These are phyloP conservation scores for Arxiozyma bovina DNA, from an alignment of 1,139 yeast genomes.

Conservation along the genomic window DNA sequence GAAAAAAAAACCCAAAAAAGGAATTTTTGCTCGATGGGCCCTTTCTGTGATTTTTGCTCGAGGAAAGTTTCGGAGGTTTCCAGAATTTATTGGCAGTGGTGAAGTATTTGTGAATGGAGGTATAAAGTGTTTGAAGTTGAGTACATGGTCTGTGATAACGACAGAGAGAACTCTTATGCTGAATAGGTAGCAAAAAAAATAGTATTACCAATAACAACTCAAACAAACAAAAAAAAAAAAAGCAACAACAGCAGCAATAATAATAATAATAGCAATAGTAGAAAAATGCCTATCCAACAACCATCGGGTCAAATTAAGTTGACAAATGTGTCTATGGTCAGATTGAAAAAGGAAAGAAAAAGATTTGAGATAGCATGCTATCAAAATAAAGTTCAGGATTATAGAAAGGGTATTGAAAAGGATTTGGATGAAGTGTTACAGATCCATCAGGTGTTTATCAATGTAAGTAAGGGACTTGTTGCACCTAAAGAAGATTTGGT, in stretches of 20 bases:
- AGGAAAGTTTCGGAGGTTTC: not conserved
- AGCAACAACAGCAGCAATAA: not conserved
- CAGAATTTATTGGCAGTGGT: not conserved
- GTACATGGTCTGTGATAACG: not conserved
- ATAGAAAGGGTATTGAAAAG: conserved; percentile 78
- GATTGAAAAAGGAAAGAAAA: conserved; percentile 83
- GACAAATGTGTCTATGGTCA: conserved; percentile 87
- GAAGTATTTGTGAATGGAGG: not conserved
- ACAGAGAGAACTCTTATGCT: not conserved
- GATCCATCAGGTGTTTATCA: conserved; percentile 86
- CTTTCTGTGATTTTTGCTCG: not conserved
- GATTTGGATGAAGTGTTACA: conserved; percentile 93
- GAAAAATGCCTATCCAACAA: conserved; percentile 52
- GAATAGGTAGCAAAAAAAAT: too few relatives aligned
- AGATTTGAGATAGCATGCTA: conserved; percentile 94
- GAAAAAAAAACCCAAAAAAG: too few relatives aligned
- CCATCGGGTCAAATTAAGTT: conserved; percentile 82
- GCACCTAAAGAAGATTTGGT: conserved; percentile 81
- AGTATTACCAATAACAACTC: not conserved
- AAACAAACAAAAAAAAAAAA: too few relatives aligned
- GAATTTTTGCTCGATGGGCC: too few relatives aligned
- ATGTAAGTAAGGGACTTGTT: conserved; percentile 90
- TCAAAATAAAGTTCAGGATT: conserved; percentile 94
- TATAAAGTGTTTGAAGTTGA: not conserved
- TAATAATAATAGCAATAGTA: too few relatives aligned